Evolutionary conservation across 1,284 basidiomycete genomes (phyloP), one percentile per base, ranked within the genome.

Genomic region (Inonotus obliquus): DNA sequence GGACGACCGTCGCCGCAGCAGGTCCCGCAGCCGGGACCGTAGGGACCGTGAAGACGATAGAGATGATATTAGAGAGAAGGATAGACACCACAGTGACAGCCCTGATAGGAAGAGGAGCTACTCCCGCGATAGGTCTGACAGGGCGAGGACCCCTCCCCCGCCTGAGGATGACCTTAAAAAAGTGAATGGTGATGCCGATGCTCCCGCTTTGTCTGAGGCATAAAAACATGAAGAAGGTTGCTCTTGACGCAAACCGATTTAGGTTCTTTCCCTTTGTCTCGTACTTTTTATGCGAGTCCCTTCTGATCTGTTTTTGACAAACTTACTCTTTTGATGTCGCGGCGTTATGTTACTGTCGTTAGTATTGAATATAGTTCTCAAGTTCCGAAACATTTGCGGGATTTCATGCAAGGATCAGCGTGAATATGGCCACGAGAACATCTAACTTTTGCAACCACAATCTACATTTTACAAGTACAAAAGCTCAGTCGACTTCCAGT

Each of bases 161-260:
- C 76, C 77, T 37, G 77, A 76, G 17, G 64, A 63, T 49, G 61
- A 65, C 10, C 19, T 60, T 3, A 57, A 47, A 48, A 57, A 57
- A 69, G 81, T 81, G 66, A 81, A 82, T 27, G 79, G 80, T 62
- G 78, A 80, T 66, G 72, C 72, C 69, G 81, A 77, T 65, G 81
- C 81, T 9, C 82, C 82, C 39, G 80, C 79, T 21, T 54, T 48
- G 13, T 55, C 60, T 57, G 60, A 61, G 35, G 51, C 45, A 32
- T 61, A 53, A 61, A 49, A 52, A 49, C 13, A 21, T 27, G 25
- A n/a, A 25, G 23, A 23, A 25, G 9, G 32, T 23, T 41, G 54
- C 38, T 9, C 25, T 17, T 27, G 54, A 23, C 17, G 32, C 41
- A 19, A 21, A 14, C 19, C 2, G 7, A n/a, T 44, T 7, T 21